phyloP scores from a whole-genome alignment of 75 land plant genomes.

The Isoetes taiwanensis region DNA sequence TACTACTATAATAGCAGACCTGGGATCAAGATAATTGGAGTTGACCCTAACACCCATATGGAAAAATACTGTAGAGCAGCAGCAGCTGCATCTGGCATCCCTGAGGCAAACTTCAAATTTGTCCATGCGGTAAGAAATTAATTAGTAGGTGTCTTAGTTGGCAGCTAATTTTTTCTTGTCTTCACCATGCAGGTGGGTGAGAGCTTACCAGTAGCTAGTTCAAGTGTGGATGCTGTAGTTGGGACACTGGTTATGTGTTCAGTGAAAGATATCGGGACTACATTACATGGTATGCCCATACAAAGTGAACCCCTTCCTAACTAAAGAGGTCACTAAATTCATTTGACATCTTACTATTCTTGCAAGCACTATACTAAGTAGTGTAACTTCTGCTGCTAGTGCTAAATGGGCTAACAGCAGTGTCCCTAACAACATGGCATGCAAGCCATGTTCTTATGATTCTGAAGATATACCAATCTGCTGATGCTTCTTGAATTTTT shows the following conservation, averaged over 20 bases:
- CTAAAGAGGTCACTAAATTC: too few relatives aligned
- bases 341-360: too few relatives aligned
- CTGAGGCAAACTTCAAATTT: constrained; percentile 41
- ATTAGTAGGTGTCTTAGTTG: too few relatives aligned
- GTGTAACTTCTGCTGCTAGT: too few relatives aligned
- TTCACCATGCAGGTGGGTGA: constrained; percentile 71
- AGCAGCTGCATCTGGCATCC: constrained; percentile 46
- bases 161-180: too few relatives aligned
- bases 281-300: constrained; percentile 68
- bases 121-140: constrained; percentile 43
- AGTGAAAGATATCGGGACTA: constrained; percentile 44
- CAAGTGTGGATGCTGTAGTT: constrained; percentile 54
- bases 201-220: constrained; percentile 38
- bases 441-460: too few relatives aligned
- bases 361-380: too few relatives aligned
- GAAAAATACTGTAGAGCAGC: constrained; percentile 63
- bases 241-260: constrained; percentile 80
- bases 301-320: too few relatives aligned
- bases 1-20: constrained; percentile 36
- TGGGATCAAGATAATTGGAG: constrained; percentile 33
- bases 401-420: too few relatives aligned
- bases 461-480: too few relatives aligned
- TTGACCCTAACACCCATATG: constrained; percentile 77
- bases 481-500: too few relatives aligned
- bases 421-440: too few relatives aligned